Evolutionary conservation across 345 rosid genomes (phyloP), one percentile per base, ranked within the genome.

Genomic region (Cardamine resedifolia): DNA sequence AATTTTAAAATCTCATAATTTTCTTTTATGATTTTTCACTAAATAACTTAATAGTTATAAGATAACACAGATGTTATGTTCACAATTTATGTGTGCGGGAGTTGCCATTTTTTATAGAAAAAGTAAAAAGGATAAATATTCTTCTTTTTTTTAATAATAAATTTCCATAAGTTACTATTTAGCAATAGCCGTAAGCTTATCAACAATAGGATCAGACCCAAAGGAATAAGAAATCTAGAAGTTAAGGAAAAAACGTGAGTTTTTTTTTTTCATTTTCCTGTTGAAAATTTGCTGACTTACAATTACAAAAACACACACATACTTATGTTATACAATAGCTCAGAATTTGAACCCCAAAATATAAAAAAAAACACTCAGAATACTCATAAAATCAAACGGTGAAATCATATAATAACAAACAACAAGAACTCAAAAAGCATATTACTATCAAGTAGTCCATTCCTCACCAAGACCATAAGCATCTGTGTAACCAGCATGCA

Each of bases 381-480:
- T 10, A 53, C 9, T 14, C 12, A 39, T 50, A 28, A 39, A 27
- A 57, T 31, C 23, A 59, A 49, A 20, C 4, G 16, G 14, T 24
- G 31, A 15, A 15, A 38, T 36, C 3, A n/a, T 66, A 67, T 23
- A 39, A 16, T 44, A 66, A 16, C 36, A 28, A 15, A 33, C 61
- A 59, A 23, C 58, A 61, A 62, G 31, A 36, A 36, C 52, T 4
- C 41, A 69, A 45, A 52, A 20, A 27, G 27, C 39, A 38, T 28
- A 53, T 12, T 20, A 44, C 20, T 44, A 61, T 59, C 76, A 85
- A 73, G 80, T 73, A 24, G 81, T 85, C 87, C 83, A 77, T 59
- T 72, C 84, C 58, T 82, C 82, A 49, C 88, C 88, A 56, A 85
- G 82, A 57, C 92, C 78, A 3, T 73, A 76, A 27, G 78, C 74